phyloP scores from a whole-genome alignment of 805 yeast genomes.

The Jamesozyma spencerorum region DNA sequence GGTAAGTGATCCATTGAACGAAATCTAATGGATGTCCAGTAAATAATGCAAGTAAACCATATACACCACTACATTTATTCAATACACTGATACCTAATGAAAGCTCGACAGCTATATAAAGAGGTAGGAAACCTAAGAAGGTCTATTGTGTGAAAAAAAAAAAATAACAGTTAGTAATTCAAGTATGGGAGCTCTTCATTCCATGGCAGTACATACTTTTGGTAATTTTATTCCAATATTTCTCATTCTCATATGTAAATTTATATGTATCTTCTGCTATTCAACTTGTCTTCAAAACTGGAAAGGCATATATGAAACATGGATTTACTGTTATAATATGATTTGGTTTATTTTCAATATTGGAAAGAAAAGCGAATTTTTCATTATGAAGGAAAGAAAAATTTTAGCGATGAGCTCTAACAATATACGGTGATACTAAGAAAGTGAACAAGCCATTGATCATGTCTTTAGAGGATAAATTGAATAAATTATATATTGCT shows the following conservation, averaged over 20 bases:
- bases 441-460: neutral
- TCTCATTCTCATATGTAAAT: no score
- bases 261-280: no score
- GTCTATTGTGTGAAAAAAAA: conserved; percentile 32
- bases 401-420: conserved; percentile 1
- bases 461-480: conserved; percentile 20
- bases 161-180: conserved; percentile 4
- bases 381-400: no score
- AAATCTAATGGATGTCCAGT: conserved; percentile 82
- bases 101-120: conserved; percentile 80
- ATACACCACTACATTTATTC: conserved; percentile 83
- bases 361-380: neutral
- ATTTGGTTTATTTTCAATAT: neutral
- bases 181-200: no score
- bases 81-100: conserved; percentile 65
- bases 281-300: neutral
- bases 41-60: conserved; percentile 75
- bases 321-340: no score
- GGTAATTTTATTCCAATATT: no score
- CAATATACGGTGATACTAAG: neutral
- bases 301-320: no score
- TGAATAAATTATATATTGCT: conserved; percentile 12
- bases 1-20: conserved; percentile 74
- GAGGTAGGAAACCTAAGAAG: conserved; percentile 65
- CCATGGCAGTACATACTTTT: neutral